Evolutionary conservation across 1,284 basidiomycete genomes (phyloP).

Genomic region (Ganoderma resinaceum): DNA sequence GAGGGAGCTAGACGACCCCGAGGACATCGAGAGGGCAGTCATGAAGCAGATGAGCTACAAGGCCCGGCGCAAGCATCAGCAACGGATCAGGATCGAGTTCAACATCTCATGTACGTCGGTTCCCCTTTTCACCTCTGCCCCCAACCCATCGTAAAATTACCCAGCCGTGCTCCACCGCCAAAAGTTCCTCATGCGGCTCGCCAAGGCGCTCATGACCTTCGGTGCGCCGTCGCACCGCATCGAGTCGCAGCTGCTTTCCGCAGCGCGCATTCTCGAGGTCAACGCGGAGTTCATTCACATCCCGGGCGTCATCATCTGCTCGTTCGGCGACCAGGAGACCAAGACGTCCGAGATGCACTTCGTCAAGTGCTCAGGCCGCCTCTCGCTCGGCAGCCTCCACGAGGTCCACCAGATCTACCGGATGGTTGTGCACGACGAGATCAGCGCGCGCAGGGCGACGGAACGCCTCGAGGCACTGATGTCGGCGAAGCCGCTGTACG

Average conservation of each 20-base stretch:
- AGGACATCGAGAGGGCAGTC: conserved; percentile 63
- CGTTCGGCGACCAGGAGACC: conserved; percentile 81
- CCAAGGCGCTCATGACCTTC: conserved; percentile 70
- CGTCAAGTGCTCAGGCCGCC: conserved; percentile 75
- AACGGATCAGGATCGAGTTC: conserved; percentile 70
- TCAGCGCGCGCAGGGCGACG: conserved; percentile 77
- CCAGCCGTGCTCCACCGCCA: conserved; percentile 63
- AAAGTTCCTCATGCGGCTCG: conserved; percentile 68
- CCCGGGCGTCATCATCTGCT: conserved; percentile 83
- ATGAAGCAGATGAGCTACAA: conserved; percentile 71
- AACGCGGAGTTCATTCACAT: conserved; percentile 85
- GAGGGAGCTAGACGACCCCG: conserved; percentile 58
- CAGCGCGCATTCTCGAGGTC: conserved; percentile 83
- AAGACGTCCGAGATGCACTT: conserved; percentile 85
- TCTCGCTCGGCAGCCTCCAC: conserved; percentile 80
- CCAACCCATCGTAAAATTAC: conserved; percentile 29
- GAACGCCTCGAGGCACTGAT: conserved; percentile 56
- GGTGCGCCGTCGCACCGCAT: conserved; percentile 79
- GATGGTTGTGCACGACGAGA: conserved; percentile 83
- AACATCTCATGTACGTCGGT: conserved; percentile 66
- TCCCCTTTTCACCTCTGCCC: not conserved
- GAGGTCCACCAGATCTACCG: conserved; percentile 81
- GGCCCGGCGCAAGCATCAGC: conserved; percentile 65
- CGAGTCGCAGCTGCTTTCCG: conserved; percentile 73
- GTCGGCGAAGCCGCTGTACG: conserved; percentile 64